phyloP scores from a whole-genome alignment of 2,329 filamentous ascomycete species.

The Sporothrix dimorphospora region DNA sequence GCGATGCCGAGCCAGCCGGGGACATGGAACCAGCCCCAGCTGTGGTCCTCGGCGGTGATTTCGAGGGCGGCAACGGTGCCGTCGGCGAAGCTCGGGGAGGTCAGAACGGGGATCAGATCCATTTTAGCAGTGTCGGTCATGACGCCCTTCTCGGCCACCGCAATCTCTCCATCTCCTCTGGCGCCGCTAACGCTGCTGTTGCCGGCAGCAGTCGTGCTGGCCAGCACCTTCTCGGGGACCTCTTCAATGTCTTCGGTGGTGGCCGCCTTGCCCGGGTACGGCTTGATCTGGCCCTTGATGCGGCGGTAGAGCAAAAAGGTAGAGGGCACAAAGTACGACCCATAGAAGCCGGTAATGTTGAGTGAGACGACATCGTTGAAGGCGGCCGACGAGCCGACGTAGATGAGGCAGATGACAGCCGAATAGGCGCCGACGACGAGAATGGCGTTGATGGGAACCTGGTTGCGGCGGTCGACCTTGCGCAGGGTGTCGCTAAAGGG shows the following conservation, averaged over 20 bases:
- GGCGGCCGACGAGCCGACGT: constrained; percentile 26
- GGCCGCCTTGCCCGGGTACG: neutral
- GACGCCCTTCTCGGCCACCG: neutral
- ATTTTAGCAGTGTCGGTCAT: neutral
- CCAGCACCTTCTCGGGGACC: neutral
- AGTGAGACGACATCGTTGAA: constrained; percentile 26
- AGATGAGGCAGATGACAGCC: constrained; percentile 23
- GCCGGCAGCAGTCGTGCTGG: too few relatives aligned
- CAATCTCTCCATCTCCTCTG: too few relatives aligned
- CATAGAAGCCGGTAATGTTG: constrained; percentile 44
- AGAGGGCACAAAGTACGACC: constrained; percentile 53
- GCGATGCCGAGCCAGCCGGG: constrained; percentile 46
- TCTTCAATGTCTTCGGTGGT: neutral
- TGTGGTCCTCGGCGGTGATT: constrained; percentile 29
- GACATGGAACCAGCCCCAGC: constrained; percentile 49
- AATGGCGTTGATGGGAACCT: constrained; percentile 43
- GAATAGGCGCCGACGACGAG: neutral
- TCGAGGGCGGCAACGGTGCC: neutral
- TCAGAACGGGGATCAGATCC: neutral
- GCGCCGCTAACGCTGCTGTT: neutral
- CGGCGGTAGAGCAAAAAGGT: constrained; percentile 48
- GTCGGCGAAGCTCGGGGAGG: neutral
- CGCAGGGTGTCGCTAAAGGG: constrained; percentile 46
- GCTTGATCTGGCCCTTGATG: constrained; percentile 41
- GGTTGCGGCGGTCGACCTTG: constrained; percentile 42